Evolutionary conservation across 2,329 filamentous ascomycete species (phyloP).

Genomic region (Cercospora sojina): DNA sequence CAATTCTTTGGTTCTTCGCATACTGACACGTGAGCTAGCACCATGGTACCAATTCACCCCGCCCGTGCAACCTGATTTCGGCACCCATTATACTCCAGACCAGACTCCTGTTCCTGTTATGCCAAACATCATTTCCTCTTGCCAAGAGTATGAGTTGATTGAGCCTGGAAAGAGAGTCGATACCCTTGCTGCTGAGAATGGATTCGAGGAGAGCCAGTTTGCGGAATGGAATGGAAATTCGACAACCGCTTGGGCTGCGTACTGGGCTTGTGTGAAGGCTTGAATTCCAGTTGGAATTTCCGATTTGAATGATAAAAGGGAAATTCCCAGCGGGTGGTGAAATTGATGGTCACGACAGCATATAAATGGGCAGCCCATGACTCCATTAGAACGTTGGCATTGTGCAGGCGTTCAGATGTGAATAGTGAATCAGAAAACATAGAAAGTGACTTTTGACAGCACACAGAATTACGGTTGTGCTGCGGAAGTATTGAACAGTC

Average conservation of each 20-base stretch:
- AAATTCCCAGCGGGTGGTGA: not conserved
- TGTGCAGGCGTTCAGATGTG: not conserved
- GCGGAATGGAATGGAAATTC: slow-evolving; percentile 27
- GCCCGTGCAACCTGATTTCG: slow-evolving; percentile 25
- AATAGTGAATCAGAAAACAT: not conserved
- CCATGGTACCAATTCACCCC: slow-evolving; percentile 24
- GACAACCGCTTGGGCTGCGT: slow-evolving; percentile 26
- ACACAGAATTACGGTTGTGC: not conserved
- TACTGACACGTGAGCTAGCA: not conserved
- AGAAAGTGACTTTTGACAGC: not conserved
- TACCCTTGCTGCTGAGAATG: slow-evolving; percentile 25
- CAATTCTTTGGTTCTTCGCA: not conserved
- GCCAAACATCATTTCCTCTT: slow-evolving; percentile 34
- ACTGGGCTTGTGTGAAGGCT: slow-evolving; percentile 31
- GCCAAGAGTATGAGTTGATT: slow-evolving; percentile 34
- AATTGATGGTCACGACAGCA: not conserved
- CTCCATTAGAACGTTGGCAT: not conserved
- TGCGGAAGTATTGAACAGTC: not conserved
- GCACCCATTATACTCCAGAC: slow-evolving; percentile 27
- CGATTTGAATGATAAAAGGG: not conserved
- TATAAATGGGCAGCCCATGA: not conserved
- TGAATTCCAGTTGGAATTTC: not conserved
- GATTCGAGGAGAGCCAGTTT: slow-evolving; percentile 22
- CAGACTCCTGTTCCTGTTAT: slow-evolving; percentile 36
- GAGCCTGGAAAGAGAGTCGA: slow-evolving; percentile 24